A percentile compares a stretch with the other conserved stretches of the same genome.
Conservation (phyloP, 139 green algal genomes). For the Chlamydomonas incerta region DNA sequence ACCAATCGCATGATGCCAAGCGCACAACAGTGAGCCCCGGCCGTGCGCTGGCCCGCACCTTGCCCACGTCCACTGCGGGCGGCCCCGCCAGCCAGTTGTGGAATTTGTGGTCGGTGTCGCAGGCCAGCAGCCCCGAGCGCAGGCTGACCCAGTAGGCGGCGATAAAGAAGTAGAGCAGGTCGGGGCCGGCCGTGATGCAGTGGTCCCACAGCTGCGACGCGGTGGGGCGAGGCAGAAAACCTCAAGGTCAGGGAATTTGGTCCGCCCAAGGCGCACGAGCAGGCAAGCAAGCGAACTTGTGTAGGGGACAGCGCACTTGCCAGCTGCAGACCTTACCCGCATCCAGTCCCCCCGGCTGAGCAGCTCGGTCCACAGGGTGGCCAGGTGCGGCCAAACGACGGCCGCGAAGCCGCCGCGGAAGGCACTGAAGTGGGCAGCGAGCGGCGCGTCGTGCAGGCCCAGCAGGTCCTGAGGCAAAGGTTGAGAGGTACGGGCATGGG, state of each 20-base stretch:
- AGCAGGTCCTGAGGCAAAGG: conserved; percentile 53
- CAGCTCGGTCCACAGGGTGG: conserved; percentile 61
- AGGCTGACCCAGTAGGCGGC: conserved; percentile 56
- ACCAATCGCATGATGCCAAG: background rate
- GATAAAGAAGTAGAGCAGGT: conserved; percentile 68
- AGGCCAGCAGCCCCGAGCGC: conserved; percentile 35
- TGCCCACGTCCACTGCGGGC: conserved; percentile 57
- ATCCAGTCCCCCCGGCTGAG: conserved; percentile 63
- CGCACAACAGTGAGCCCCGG: background rate
- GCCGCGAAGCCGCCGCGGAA: conserved; percentile 36
- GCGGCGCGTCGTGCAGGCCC: conserved; percentile 43
- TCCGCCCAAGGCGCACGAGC: no score
- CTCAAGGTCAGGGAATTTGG: no score
- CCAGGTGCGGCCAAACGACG: conserved; percentile 59
- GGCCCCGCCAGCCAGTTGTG: conserved; percentile 42
- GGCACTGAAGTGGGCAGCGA: conserved; percentile 38
- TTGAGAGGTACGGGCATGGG: no score
- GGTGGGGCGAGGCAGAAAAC: no score
- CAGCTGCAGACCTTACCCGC: conserved; percentile 51
- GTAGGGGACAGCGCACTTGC: no score
- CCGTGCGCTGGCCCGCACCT: background rate
- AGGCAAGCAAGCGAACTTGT: no score
- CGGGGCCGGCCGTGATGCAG: conserved; percentile 63
- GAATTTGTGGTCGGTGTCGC: conserved; percentile 49
- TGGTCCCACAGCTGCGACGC: conserved; percentile 75